Evolutionary conservation across 169 alveolate species (phyloP), one percentile per base, ranked within the genome.

Genomic region (Plasmodium cynomolgi): DNA sequence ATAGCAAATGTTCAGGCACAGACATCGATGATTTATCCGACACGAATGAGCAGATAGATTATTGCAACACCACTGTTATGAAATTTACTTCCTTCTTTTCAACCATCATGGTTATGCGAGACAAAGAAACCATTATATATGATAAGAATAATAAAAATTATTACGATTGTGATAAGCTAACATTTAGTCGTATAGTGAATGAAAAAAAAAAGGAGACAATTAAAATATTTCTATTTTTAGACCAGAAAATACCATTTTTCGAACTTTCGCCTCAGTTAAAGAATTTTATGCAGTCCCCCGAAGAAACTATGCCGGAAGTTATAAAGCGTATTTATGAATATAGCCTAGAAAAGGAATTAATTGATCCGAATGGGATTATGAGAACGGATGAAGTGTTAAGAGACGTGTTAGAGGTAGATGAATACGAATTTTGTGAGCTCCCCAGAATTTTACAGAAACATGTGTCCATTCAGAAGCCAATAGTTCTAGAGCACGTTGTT

Each of bases 1-100:
- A 58, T 17, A 79, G 90, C 71, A 68, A 77, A 88, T 47, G 72
- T 81, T 88, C 94, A 62, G 77, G 68, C 73, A 58, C 86, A 47
- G 91, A 88, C 29, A 62, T 80, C n/a, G 94, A 50, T 80, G 88
- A 88, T 58, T 26, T 50, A 26, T 88, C 91, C 33, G 81, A 79
- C 50, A 62, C 6, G 33, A 80, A 68, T 88, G 94, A 88, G 73
- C 58, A 88, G 5, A 80, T 88, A 79, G 94, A 88, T 74, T 80
- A 88, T 74, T 80, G 62, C 34, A 88, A 81, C 74, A 88, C 94
- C 47, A 88, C 37, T 88, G 90, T 29, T 80, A 88, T 88, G 94
- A 88, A 88, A 88, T 88, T 88, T 20, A 88, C 94, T 17, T 88
- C 94, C 74, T 88, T 88, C 72, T 88, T 88, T 88, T 88, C 94